Conservation (phyloP, 2,329 filamentous ascomycete genomes). For the Phyllachora maydis region DNA sequence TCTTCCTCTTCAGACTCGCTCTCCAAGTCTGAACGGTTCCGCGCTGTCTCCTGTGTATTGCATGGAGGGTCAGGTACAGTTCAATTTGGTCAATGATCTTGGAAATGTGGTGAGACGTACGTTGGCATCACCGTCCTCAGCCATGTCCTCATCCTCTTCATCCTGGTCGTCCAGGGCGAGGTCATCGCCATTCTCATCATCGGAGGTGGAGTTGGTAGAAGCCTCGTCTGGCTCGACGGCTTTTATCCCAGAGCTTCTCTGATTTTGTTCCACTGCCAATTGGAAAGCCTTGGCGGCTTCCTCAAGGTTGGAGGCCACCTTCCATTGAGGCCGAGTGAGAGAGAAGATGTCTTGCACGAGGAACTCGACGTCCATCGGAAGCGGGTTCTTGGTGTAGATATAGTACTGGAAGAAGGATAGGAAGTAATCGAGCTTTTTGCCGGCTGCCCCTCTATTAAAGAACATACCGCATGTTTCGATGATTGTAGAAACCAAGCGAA, state of each 20-base stretch:
- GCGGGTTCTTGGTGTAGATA: constrained; percentile 67
- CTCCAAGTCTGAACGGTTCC: constrained; percentile 26
- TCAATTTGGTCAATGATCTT: constrained; percentile 2
- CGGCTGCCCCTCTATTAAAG: constrained; percentile 80
- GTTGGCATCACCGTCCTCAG: constrained; percentile 39
- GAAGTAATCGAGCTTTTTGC: constrained; percentile 97
- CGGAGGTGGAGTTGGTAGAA: constrained; percentile 49
- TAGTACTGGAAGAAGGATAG: constrained; percentile 95
- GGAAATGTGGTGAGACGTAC: constrained; percentile 13
- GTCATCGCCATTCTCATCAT: constrained; percentile 54
- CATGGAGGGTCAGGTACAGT: constrained; percentile 4
- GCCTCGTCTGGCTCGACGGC: constrained; percentile 49
- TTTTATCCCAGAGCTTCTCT: constrained; percentile 56
- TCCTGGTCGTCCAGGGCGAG: constrained; percentile 39
- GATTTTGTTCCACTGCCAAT: constrained; percentile 75
- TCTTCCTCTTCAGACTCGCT: constrained; percentile 66
- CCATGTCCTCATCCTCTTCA: constrained; percentile 32
- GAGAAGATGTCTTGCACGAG: constrained; percentile 84
- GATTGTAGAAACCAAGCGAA: constrained; percentile 72
- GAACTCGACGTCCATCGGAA: constrained; percentile 97
- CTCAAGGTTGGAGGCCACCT: constrained; percentile 57
- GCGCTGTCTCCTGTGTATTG: constrained; percentile 28
- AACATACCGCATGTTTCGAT: constrained; percentile 92
- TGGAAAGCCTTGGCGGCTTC: constrained; percentile 73
- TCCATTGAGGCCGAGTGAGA: constrained; percentile 79